Percentiles rank a stretch among this genome's conserved stretches.
Evolutionary conservation across 1,139 yeast genomes (phyloP).

Genomic region (Blastobotrys proliferans): DNA sequence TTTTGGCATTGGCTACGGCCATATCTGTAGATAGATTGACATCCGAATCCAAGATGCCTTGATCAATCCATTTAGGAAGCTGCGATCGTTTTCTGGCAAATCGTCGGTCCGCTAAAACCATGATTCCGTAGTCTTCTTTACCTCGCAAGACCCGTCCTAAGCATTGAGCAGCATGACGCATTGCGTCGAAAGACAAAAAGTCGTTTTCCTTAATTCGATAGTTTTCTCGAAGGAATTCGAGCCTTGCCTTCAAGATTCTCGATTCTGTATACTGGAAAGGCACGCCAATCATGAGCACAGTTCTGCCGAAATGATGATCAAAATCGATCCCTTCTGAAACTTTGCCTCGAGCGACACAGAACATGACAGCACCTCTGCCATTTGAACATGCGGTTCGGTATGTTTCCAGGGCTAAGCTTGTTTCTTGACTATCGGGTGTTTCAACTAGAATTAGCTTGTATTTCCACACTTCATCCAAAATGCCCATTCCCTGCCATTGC

Average conservation of each 20-base stretch:
- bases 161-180: constrained; percentile 99
- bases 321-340: constrained; percentile 99
- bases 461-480: constrained; percentile 96
- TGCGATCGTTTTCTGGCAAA: constrained; percentile 82
- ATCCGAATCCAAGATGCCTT: constrained; percentile 87
- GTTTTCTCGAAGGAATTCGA: constrained; percentile 89
- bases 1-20: constrained; percentile 94
- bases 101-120: constrained; percentile 95
- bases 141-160: constrained; percentile 95
- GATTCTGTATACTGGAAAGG: constrained; percentile 99
- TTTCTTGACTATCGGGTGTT: constrained; percentile 99
- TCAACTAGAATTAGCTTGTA: constrained; percentile 93
- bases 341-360: constrained; percentile 98
- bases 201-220: constrained; percentile 91
- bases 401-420: constrained; percentile 90
- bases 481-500: constrained; percentile 99
- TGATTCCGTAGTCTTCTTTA: constrained; percentile 96
- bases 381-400: constrained; percentile 94
- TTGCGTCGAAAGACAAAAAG: constrained; percentile 94
- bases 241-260: constrained; percentile 86
- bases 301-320: constrained; percentile 96
- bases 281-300: constrained; percentile 97
- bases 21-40: constrained; percentile 90
- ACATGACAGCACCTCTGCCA: constrained; percentile 94
- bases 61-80: constrained; percentile 95